Evolutionary conservation across 225 moss, liverwort and hornwort genomes (phyloP), one percentile per base, ranked within the genome.

Genomic region (Pseudisothecium myosuroides): DNA sequence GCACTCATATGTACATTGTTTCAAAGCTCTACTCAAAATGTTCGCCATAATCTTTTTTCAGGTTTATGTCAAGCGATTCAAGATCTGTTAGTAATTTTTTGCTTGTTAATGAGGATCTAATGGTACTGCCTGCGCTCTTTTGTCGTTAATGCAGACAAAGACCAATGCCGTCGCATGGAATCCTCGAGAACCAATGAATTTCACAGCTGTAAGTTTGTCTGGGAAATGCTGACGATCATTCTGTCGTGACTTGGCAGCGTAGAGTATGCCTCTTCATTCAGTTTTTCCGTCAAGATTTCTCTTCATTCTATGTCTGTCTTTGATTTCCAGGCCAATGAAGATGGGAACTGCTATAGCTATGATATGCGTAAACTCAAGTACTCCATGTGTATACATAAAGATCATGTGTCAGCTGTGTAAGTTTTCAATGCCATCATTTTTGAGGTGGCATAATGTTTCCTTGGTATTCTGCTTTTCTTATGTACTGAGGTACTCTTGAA

Each of bases 321-420:
- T 71, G 89, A 88, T 63, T 71, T 86, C 36, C 93, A 98, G 97
- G 98, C 95, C 55, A 99, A 95, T 83, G 98, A 99, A 86, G 98
- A 99, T 86, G 96, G 96, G 74, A 94, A 93, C 77, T 99, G 98
- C 92, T 99, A 97, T 81, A 99, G 96, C 90, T 99, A 94, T 81
- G 98, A 99, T 87, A 95, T 99, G 98, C 96, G 98, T 60, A 96
- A 90, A 89, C 92, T 99, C 43, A 96, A 93, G 67, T 93, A 90
- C 83, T 92, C 98, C 67, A 96, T 93, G 88, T 99, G 98, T 93
- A 95, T 99, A 86, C 98, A 99, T 86, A 96, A 95, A 93, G 96
- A 96, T 88, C 98, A 99, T 88, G 97, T 97, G 19, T 99, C 98
- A 88, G 98, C 98, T 92, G 97, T 99, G 98, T 98, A 94, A 95